Conservation (phyloP, 2,329 filamentous ascomycete genomes). For the Diaporthe destruens region DNA sequence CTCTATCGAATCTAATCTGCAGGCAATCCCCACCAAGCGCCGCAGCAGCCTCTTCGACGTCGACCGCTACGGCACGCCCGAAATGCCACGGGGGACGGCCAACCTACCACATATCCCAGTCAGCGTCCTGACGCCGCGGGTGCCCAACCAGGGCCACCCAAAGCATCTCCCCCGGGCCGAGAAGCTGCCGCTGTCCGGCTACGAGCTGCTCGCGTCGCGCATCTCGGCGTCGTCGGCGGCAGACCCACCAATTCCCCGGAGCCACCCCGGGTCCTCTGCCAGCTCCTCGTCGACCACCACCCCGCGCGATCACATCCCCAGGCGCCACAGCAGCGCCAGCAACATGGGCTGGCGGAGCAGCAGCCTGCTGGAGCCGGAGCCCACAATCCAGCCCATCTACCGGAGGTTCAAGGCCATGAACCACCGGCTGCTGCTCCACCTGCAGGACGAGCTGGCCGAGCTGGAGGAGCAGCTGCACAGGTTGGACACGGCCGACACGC, state of each 20-base stretch:
- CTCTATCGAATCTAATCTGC: conserved; percentile 34
- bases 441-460: conserved; percentile 87
- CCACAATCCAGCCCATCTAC: conserved; percentile 73
- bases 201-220: conserved; percentile 71
- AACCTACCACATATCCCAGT: conserved; percentile 54
- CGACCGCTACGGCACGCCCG: conserved; percentile 56
- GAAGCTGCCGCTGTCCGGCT: conserved; percentile 65
- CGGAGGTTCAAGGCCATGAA: conserved; percentile 86
- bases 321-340: conserved; percentile 34
- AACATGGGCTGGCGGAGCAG: conserved; percentile 45
- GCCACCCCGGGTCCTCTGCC: conserved; percentile 42
- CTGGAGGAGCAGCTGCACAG: conserved; percentile 82
- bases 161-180: conserved; percentile 56
- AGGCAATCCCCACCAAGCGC: conserved; percentile 41
- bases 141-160: conserved; percentile 49
- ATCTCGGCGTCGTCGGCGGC: conserved; percentile 54
- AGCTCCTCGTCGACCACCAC: conserved; percentile 41
- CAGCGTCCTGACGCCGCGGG: conserved; percentile 53
- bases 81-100: conserved; percentile 57
- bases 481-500: conserved; percentile 72
- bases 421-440: conserved; percentile 82
- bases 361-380: conserved; percentile 41
- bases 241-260: conserved; percentile 18
- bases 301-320: background rate
- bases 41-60: conserved; percentile 33